Percentiles rank a stretch among this genome's conserved stretches.
Conservation (phyloP, 768 basidiomycete species). For the Tricholoma saponaceum region DNA sequence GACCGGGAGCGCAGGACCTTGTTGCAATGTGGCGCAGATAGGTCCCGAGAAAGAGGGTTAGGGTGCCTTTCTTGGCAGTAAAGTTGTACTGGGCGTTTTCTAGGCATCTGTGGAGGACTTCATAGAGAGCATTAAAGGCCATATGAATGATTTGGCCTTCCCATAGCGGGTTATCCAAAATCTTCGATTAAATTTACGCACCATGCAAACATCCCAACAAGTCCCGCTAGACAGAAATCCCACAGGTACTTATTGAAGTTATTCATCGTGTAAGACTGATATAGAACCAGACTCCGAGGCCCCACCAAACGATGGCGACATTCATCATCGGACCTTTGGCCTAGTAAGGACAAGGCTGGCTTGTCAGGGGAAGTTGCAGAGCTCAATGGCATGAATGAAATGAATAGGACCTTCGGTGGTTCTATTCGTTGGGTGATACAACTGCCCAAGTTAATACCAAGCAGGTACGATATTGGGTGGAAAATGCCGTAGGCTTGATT, state of each 20-base stretch:
- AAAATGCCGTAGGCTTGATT: background rate
- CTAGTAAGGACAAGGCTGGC: too few relatives aligned
- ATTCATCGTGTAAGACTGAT: too few relatives aligned
- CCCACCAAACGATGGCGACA: background rate
- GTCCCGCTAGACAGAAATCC: too few relatives aligned
- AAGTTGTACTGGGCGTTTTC: too few relatives aligned
- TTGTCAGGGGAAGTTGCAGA: background rate
- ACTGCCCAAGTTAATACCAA: background rate
- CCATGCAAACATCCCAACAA: too few relatives aligned
- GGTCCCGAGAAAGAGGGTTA: background rate
- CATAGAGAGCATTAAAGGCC: background rate
- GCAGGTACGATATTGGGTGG: background rate
- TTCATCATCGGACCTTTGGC: background rate
- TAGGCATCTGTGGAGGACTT: too few relatives aligned
- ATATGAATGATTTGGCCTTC: background rate
- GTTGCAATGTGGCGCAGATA: background rate
- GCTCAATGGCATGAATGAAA: background rate
- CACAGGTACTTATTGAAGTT: too few relatives aligned
- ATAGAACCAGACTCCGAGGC: background rate
- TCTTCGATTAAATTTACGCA: too few relatives aligned
- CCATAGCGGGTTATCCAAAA: background rate
- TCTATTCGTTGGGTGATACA: too few relatives aligned
- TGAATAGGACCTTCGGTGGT: too few relatives aligned
- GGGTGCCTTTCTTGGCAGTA: background rate
- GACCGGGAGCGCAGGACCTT: background rate